Percentiles rank a stretch among this genome's conserved stretches.
Conservation (phyloP, 257 asterid genomes). For the Jasminum sambac region DNA sequence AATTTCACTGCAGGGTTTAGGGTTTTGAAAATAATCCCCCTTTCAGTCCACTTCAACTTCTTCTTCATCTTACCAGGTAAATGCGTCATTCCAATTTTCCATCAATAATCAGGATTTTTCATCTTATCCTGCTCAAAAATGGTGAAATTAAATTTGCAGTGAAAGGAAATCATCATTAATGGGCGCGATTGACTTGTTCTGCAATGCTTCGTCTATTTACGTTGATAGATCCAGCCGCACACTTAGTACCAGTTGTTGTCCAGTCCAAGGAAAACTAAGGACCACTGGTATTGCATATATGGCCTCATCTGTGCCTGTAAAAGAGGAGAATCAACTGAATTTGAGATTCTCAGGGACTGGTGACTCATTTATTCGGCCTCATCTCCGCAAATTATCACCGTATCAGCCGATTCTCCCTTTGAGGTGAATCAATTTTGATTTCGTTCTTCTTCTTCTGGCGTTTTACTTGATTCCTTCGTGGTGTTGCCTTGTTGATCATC, state of each 20-base stretch:
- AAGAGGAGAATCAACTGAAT: conserved; percentile 42
- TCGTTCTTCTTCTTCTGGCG: background rate
- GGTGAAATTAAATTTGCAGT: conserved; percentile 10
- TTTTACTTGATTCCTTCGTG: background rate
- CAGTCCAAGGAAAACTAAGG: conserved; percentile 27
- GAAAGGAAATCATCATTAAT: conserved; percentile 33
- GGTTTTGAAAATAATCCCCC: background rate
- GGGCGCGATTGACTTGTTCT: conserved; percentile 66
- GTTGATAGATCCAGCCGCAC: conserved; percentile 36
- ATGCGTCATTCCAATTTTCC: background rate
- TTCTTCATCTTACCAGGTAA: background rate
- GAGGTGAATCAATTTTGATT: conserved; percentile 48
- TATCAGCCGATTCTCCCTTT: conserved; percentile 94
- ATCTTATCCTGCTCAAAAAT: background rate
- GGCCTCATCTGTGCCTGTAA: conserved; percentile 54
- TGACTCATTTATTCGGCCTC: conserved; percentile 77
- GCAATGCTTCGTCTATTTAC: conserved; percentile 55
- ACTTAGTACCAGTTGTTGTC: conserved; percentile 17
- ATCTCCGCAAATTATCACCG: conserved; percentile 74
- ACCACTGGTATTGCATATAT: conserved; percentile 40
- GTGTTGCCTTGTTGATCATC: background rate
- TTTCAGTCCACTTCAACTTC: background rate
- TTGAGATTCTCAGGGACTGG: conserved; percentile 42
- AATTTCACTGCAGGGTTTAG: background rate
- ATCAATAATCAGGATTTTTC: background rate